A percentile compares a stretch with the other conserved stretches of the same genome.
These are phyloP conservation scores for Chrysoporthe deuterocubensis DNA, from an alignment of 2,329 filamentous ascomycete genomes.

Conservation along the genomic window DNA sequence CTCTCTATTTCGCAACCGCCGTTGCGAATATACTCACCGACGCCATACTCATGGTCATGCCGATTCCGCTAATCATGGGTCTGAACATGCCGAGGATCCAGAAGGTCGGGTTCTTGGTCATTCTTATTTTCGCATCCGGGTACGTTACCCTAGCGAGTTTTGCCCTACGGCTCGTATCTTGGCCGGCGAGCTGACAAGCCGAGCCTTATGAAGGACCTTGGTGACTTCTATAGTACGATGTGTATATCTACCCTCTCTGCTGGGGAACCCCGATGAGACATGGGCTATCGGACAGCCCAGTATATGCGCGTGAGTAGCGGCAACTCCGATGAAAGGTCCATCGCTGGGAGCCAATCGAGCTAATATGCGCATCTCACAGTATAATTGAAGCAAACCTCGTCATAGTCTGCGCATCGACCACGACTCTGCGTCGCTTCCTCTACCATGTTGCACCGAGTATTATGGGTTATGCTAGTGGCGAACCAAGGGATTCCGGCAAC, in stretches of 20 bases:
- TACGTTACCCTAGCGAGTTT: not conserved
- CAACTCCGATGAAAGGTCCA: not conserved
- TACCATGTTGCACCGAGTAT: not conserved
- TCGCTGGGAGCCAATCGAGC: not conserved
- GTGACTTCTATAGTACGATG: slow-evolving; percentile 1
- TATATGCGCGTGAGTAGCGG: not conserved
- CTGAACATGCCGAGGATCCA: not conserved
- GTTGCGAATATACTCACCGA: not conserved
- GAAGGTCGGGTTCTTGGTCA: not conserved
- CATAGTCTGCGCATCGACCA: not conserved
- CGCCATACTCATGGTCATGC: not conserved
- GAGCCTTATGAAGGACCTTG: not conserved
- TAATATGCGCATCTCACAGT: not conserved
- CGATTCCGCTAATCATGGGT: not conserved
- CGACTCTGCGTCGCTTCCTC: slow-evolving; percentile 1
- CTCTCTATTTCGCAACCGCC: not conserved
- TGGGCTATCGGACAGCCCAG: not conserved
- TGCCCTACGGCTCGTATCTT: too few relatives aligned
- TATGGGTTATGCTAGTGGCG: not conserved
- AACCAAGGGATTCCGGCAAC: not conserved
- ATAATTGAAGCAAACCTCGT: slow-evolving; percentile 3
- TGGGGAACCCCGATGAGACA: not conserved
- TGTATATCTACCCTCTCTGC: not conserved
- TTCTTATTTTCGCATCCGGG: not conserved
- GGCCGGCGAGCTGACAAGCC: not conserved